Evolutionary conservation across 1,139 yeast genomes (phyloP).

Genomic region (Hyphopichia wangnamkhiaoensis): DNA sequence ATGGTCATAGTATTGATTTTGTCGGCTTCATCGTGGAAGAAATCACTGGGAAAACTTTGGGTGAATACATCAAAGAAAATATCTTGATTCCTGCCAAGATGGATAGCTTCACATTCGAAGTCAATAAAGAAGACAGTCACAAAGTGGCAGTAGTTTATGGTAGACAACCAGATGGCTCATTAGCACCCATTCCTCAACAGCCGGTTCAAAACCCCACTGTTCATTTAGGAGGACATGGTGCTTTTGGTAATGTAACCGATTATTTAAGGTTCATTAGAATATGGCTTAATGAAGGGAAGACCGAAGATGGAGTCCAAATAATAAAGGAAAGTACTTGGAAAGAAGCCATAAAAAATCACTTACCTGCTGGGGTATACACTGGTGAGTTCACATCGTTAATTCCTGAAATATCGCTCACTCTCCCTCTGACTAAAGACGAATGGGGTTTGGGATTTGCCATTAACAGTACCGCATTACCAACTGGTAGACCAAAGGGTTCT

Average conservation of each 20-base stretch:
- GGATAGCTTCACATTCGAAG: conserved; percentile 12
- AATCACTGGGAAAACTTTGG: conserved; percentile 16
- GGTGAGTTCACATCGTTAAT: too few relatives aligned
- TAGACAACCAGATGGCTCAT: conserved; percentile 3
- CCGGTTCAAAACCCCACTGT: conserved; percentile 19
- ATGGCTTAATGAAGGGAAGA: conserved; percentile 32
- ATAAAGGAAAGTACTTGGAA: conserved; percentile 25
- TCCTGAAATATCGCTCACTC: conserved; percentile 8
- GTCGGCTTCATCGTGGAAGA: conserved; percentile 18
- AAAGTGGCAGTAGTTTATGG: not conserved
- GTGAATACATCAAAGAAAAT: conserved; percentile 15
- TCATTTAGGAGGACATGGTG: conserved; percentile 40
- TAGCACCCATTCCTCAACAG: conserved; percentile 7
- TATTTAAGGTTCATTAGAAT: conserved; percentile 31
- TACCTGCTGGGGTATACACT: conserved; percentile 15
- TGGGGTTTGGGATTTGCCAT: conserved; percentile 11
- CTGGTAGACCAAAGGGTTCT: conserved; percentile 31
- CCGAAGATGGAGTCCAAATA: conserved; percentile 27
- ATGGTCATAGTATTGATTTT: conserved; percentile 20
- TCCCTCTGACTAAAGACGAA: conserved; percentile 2
- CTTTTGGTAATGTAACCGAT: conserved; percentile 31
- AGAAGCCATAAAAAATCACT: conserved; percentile 19
- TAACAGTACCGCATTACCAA: conserved; percentile 15
- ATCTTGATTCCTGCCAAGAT: conserved; percentile 17
- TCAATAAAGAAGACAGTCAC: conserved; percentile 5